Evolutionary conservation across 345 rosid species (phyloP), one percentile per base, ranked within the genome.

Genomic region (Euclidium syriacum): DNA sequence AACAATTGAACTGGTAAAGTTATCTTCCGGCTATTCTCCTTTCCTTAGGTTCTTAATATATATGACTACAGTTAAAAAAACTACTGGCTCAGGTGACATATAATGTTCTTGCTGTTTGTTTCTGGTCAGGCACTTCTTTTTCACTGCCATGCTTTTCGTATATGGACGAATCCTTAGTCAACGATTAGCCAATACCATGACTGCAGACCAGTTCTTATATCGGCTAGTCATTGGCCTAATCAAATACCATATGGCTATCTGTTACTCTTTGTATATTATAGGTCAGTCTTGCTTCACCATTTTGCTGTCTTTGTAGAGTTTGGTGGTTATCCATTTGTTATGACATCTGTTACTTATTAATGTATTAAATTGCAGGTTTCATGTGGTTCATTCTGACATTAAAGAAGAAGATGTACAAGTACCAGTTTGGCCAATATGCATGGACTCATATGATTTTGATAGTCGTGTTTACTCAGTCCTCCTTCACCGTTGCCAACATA

Each of bases 371-470:
- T 62, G 24, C 79, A 94, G 99, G 99, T 68, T 94, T 94, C 72
- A 84, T 94, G 81, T 94, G 99, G 99, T 94, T 94, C 82, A 94
- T 94, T 73, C 87, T 94, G 55, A 78, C 99, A 14, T 68, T 94
- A 42, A 94, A 94, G 78, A 94, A 87, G 95, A 85, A 84, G 87
- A 84, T 90, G 96, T 94, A 94, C 83, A 90, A 94, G 88, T 94
- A 94, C 87, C 99, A 94, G 78, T 94, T 94, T 85, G 85, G 97
- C 73, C 99, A 94, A 68, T 90, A 84, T 65, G 97, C 99, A 27
- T 94, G 99, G 99, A 94, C 97, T 10, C 99, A 94, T 63, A 94
- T 94, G 99, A 94, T 94, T 73, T 79, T 94, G 62, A 87, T 90
- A 11, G 96, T 94, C 75, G 97, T 94, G 66, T 94, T 94, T 70